phyloP scores from a whole-genome alignment of 768 basidiomycete species.

The Porphyrellus cyaneotinctus region DNA sequence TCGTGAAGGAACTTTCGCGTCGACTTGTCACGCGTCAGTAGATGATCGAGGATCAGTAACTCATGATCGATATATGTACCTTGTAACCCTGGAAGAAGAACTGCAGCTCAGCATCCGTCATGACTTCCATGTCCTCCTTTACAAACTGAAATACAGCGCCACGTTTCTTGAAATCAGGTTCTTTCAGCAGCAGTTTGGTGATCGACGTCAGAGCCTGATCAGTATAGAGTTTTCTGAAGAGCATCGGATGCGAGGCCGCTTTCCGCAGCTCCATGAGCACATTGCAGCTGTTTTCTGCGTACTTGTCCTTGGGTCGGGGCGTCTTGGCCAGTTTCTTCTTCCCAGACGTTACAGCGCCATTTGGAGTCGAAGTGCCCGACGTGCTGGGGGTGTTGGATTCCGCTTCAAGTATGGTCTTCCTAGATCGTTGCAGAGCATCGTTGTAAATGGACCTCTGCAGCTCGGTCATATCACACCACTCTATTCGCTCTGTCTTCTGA shows the following conservation, averaged over 20 bases:
- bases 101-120: constrained; percentile 97
- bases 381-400: constrained; percentile 21
- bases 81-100: constrained; percentile 82
- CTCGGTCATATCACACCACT: constrained; percentile 91
- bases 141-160: constrained; percentile 79
- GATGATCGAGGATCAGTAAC: background rate
- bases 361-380: constrained; percentile 33
- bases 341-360: constrained; percentile 21
- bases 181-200: constrained; percentile 80
- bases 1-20: constrained; percentile 71
- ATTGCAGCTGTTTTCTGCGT: constrained; percentile 81
- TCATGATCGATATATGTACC: constrained; percentile 37
- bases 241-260: constrained; percentile 93
- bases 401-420: constrained; percentile 68
- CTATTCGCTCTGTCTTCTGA: constrained; percentile 86
- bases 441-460: constrained; percentile 80
- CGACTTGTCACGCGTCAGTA: constrained; percentile 41
- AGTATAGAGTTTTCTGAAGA: constrained; percentile 83
- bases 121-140: constrained; percentile 96
- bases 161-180: constrained; percentile 86
- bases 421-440: constrained; percentile 79
- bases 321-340: constrained; percentile 32
- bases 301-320: constrained; percentile 59
- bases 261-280: constrained; percentile 98
- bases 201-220: constrained; percentile 72